Evolutionary conservation across 768 basidiomycete species (phyloP).

Genomic region (Panellus pusillus): DNA sequence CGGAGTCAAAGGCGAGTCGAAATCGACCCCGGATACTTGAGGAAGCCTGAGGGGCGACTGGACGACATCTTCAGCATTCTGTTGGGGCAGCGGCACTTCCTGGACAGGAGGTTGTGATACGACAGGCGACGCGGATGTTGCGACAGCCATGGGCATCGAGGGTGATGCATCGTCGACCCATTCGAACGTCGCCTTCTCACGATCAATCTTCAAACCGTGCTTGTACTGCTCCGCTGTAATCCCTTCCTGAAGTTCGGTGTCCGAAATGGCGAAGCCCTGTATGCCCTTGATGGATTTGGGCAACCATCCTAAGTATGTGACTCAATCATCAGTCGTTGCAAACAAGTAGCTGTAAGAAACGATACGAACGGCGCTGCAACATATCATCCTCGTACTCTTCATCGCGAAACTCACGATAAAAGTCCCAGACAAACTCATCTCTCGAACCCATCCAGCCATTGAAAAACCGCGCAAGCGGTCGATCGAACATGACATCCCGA

Average conservation of each 20-base stretch:
- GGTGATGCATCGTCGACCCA: conserved; percentile 11
- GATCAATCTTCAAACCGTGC: conserved; percentile 14
- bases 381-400: conserved; percentile 24
- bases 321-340: background rate
- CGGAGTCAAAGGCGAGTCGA: conserved; percentile 5
- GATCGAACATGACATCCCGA: conserved; percentile 19
- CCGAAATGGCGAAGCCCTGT: conserved; percentile 18
- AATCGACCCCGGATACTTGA: conserved; percentile 9
- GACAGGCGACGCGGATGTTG: background rate
- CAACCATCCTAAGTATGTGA: conserved; percentile 15
- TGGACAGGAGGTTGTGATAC: background rate
- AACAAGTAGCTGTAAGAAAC: background rate
- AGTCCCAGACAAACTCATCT: conserved; percentile 23
- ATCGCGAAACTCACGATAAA: conserved; percentile 19
- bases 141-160: background rate
- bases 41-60: conserved; percentile 15
- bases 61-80: background rate
- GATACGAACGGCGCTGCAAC: conserved; percentile 12
- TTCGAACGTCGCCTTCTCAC: conserved; percentile 16
- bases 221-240: conserved; percentile 17
- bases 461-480: conserved; percentile 15
- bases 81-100: background rate
- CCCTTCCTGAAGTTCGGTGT: conserved; percentile 16
- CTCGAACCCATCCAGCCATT: conserved; percentile 21
- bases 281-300: conserved; percentile 21